Evolutionary conservation across 495 filamentous ascomycete genomes (phyloP), one percentile per base, ranked within the genome.

Genomic region (Paragyromitra xinjiangensis): DNA sequence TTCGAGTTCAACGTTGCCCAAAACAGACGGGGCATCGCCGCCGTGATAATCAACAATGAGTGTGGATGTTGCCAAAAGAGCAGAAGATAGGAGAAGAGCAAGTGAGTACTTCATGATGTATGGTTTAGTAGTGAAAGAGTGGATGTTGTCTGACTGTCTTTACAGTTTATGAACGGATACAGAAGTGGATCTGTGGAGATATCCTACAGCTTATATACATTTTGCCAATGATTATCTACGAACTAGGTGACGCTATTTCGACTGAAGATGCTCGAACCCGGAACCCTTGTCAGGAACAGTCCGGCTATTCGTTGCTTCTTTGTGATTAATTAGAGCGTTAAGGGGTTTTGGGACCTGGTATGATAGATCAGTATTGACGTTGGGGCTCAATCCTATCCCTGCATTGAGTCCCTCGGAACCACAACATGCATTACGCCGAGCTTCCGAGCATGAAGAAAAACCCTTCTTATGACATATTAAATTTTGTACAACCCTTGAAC

Each of bases 11-110:
- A 81, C 51, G 19, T 70, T 58, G 19, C 80, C 80, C 14, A 81
- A 48, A 44, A 61, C 67, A 12, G 42, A 61, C 1, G 80, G 42
- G 19, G 37, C 45, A 19, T 81, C 79, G 34, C 79, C 80, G n/a
- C 78, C 80, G 11, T 53, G 29, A 50, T 74, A 81, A 67, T 81
- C 78, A n/a, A 81, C 73, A 9, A 81, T 29, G 56, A 81, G 73
- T 11, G 22, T 74, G 8, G 78, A 64, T 11, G 66, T 51, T 29
- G 66, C 58, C 16, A 75, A 53, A 12, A 75, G 50, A 50, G 78
- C 48, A 64, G 71, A 61, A 14, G 65, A 67, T 9, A 80, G 14
- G 12, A 64, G 16, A 29, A 72, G 22, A 42, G 63, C 45, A 29
- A 80, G 26, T 58, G 69, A 69, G 26, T 67, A 59, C 22, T 74